Base-by-base conservation (phyloP, 768 basidiomycete genomes). In the Phylloporus sp. region DNA sequence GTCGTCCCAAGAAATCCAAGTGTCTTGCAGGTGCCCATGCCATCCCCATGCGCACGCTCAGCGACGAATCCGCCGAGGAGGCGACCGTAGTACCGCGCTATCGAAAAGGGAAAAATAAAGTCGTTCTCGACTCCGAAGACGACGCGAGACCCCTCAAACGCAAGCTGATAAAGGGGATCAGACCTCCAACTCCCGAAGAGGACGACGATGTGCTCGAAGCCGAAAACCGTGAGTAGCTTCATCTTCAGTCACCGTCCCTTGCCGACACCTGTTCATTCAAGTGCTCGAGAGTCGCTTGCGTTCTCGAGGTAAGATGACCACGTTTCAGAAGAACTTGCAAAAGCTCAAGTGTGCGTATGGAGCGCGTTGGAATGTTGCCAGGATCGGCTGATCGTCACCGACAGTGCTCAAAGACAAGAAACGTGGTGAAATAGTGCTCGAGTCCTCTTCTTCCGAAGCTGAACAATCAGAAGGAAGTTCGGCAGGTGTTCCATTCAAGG, bases 211-310 rank as follows among this genome's bases (percentile, higher is more conserved):
- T 72, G 17, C 52, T 74, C 31, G 71, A 69, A 15, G 71, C 80
- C 54, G 69, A 76, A 69, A 70, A 80, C 50, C 72, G 86, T 84
- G 56, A 59, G 76, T 64, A 42, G 7, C 38, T 44, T 38, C 26
- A 8, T 15, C 35, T 38, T 40, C 29, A 14, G 9, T 15, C 22
- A 26, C n/a, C 5, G 14, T 49, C 41, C 27, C 21, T 17, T 42
- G n/a, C 35, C 39, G 29, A 49, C 34, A 42, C 36, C 28, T 9
- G 18, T 44, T 18, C 27, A 7, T 50, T 89, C 84, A 70, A 42
- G 84, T 90, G 23, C 66, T 91, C 32, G 71, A 81, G 21, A 69
- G 67, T 7, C 81, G 88, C 35, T 63, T 90, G 24, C 81, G 89
- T 28, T 61, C 67, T 22, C 77, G 86, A 24, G 69, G 72, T 48